These are phyloP conservation scores for Lantana camara DNA, from an alignment of 257 asterid genomes.

Conservation along the genomic window DNA sequence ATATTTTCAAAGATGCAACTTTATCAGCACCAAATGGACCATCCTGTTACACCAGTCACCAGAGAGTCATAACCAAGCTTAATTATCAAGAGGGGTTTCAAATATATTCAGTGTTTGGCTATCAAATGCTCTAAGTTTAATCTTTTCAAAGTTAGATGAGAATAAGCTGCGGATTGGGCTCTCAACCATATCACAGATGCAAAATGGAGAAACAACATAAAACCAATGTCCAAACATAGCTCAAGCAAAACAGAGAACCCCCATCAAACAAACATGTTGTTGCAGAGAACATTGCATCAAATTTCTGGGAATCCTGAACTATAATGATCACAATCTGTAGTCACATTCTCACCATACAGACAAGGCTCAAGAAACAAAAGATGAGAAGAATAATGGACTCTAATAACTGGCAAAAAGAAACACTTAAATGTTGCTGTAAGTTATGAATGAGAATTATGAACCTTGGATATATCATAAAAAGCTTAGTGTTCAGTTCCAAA, in stretches of 20 bases:
- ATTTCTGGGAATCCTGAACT: not conserved
- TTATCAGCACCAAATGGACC: slow-evolving; percentile 10
- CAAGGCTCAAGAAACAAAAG: not conserved
- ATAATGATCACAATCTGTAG: slow-evolving; percentile 1
- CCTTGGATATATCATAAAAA: slow-evolving; percentile 25
- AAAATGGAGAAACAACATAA: not conserved
- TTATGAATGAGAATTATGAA: slow-evolving; percentile 19
- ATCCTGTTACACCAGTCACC: too few species aligned
- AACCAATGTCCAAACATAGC: not conserved
- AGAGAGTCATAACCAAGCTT: not conserved
- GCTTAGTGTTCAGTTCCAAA: slow-evolving; percentile 13
- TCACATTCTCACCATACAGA: not conserved
- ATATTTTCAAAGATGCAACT: slow-evolving; percentile 12
- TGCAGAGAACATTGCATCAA: not conserved
- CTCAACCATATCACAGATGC: not conserved
- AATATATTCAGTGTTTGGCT: not conserved
- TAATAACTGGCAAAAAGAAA: slow-evolving; percentile 3
- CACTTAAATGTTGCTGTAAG: slow-evolving; percentile 13
- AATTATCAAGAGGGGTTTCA: not conserved
- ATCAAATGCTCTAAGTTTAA: not conserved
- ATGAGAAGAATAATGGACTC: slow-evolving; percentile 15
- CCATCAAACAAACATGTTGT: not conserved
- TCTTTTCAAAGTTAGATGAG: not conserved
- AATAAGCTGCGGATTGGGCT: not conserved
- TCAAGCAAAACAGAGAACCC: not conserved